Evolutionary conservation across 768 basidiomycete genomes (phyloP).

Genomic region (Agaricus blazei): DNA sequence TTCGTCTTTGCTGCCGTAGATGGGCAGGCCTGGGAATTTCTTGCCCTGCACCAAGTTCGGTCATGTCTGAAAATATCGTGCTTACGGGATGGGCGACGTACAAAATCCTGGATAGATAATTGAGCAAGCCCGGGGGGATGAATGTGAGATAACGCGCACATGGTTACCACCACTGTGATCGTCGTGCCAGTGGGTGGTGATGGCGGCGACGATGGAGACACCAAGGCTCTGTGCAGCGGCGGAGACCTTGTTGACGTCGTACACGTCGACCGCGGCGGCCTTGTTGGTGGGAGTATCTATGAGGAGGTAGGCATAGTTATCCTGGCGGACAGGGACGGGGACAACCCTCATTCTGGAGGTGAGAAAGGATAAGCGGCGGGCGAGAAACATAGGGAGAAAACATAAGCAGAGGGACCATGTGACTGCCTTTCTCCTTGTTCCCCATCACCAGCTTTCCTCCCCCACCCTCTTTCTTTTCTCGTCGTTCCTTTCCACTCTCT

Average conservation of each 20-base stretch:
- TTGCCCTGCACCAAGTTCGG: slow-evolving; percentile 26
- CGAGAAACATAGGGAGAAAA: slow-evolving; percentile 4
- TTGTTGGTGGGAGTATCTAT: slow-evolving; percentile 61
- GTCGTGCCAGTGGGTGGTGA: slow-evolving; percentile 91
- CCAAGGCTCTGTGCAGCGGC: slow-evolving; percentile 55
- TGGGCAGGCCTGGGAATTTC: slow-evolving; percentile 42
- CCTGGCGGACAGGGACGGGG: slow-evolving; percentile 71
- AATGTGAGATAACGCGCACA: slow-evolving; percentile 31
- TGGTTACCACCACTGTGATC: slow-evolving; percentile 90
- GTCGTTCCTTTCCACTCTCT: background rate
- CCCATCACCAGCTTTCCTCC: background rate
- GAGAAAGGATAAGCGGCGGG: background rate
- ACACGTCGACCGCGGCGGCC: slow-evolving; percentile 80
- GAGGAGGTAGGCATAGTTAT: slow-evolving; percentile 85
- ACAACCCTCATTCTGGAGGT: slow-evolving; percentile 58
- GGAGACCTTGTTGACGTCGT: slow-evolving; percentile 65
- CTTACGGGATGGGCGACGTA: background rate
- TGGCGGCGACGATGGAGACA: slow-evolving; percentile 61
- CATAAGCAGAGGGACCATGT: background rate
- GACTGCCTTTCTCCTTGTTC: no score
- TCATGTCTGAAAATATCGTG: background rate
- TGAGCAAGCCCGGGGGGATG: background rate
- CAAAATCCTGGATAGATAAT: background rate
- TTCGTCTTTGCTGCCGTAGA: slow-evolving; percentile 76
- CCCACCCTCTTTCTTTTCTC: background rate